Evolutionary conservation across 257 asterid genomes (phyloP), one percentile per base, ranked within the genome.

Genomic region (Solanum ossicruentum): DNA sequence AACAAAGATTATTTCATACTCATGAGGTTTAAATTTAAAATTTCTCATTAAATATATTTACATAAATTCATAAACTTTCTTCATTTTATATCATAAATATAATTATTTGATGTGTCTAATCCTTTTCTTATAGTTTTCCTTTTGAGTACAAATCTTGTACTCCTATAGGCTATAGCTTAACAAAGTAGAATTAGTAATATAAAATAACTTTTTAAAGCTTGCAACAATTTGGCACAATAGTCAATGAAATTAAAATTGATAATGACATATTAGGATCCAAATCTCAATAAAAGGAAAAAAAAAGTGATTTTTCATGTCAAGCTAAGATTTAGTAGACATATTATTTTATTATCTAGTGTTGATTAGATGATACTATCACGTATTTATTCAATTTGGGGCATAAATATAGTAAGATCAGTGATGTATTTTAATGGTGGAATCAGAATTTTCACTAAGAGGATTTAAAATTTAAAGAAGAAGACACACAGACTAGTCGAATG

Each of bases 181-280:
- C 57, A 52, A 52, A 52, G 17, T 3, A 32, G 36, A 32, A 32
- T 3, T 2, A 32, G 36, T 3, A 32, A 32, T 32, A 32, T 32
- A 32, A 32, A 32, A 32, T 32, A 32, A 54, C 58, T 54, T 54
- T 54, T 13, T 13, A 13, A 54, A 15, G 8, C n/a, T 55, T 1
- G 4, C 60, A 54, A 13, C 20, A 54, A 36, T 65, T 2, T 26
- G 71, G 45, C 72, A 63, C 41, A 63, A 63, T 23, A 23, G 8
- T 63, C 70, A 65, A 55, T 55, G 17, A 55, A 55, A 55, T 55
- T 15, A 55, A 26, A 65, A 65, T 28, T 20, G 73, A 66, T 28
- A 55, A 66, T 66, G 73, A 66, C 45, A 26, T 28, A 65, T 65
- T 65, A 28, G 73, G 73, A 66, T 66, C 18, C 73, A 28, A 28